Evolutionary conservation across 768 basidiomycete species (phyloP), one percentile per base, ranked within the genome.

Genomic region (Panus rudis): DNA sequence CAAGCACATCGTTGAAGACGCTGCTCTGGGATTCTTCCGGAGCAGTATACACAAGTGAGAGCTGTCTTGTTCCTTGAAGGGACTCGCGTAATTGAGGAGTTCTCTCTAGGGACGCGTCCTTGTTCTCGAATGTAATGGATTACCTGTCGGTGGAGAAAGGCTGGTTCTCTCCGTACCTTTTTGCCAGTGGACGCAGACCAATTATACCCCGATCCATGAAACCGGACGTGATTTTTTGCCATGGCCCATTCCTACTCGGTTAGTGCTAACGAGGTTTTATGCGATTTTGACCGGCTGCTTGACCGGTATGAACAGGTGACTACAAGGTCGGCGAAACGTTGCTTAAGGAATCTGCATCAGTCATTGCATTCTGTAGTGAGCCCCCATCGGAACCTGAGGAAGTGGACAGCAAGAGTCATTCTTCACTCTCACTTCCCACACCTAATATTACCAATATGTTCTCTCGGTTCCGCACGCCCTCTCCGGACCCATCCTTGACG

Each of bases 141-240:
- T 82, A 81, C 44, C 61, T 82, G 33, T 69, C 77, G 3, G 63
- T 77, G 3, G 74, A 78, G 59, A 80, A 81, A 57, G 79, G 79
- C 12, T 81, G 81, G 80, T 81, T 81, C 59, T 76, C 72, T 11
- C 79, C 79, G 0, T 80, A 81, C 54, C 63, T 81, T 2, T 82
- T 79, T 53, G 78, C 79, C 4, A 80, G 76, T 44, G 69, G 67
- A 3, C 69, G 75, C 8, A 60, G 79, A 37, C 80, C 80, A 6
- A 67, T 76, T 52, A 81, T 79, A 42, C 79, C 75, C 1, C 67
- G 80, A 30, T 67, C 68, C 19, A 75, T 81, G 71, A 78, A 69
- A 57, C 79, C 81, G 21, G 81, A 83, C 57, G 62, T 82, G 7
- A 60, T 79, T 10, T 81, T 81, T 52, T 80, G 75, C 45, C 78